Evolutionary conservation across 768 basidiomycete genomes (phyloP), one percentile per base, ranked within the genome.

Genomic region (Holtermanniella nyarrowii): DNA sequence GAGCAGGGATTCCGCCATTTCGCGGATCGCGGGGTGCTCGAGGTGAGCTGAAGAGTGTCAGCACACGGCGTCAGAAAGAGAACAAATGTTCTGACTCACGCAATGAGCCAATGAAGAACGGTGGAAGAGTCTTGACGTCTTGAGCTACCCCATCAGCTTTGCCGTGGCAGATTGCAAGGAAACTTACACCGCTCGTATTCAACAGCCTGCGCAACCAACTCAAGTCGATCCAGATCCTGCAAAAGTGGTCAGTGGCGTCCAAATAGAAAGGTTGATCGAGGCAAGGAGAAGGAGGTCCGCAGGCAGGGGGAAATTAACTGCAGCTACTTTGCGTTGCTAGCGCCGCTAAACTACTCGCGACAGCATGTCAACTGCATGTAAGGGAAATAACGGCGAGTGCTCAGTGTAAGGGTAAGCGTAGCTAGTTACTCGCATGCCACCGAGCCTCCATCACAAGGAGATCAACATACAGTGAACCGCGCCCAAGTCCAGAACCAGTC

Each of bases 121-220:
- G 68, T 12, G 61, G 54, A 2, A 69, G 57, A 12, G 62, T 62
- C 31, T 50, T 57, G 22, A 71, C 60, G 43, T 68, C 63, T 57
- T 68, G 66, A 11, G 68, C 68, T 68, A 24, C 22, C 3, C 3
- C 31, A 51, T 39, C 41, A 11, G 26, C 26, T 42, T 14, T 13
- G 16, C 26, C 18, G 21, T 48, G 37, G 26, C n/a, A 41, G 26
- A 21, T 23, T 37, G 21, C 10, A 12, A 24, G 18, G 14, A 25
- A 24, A 61, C 71, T 60, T 42, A 73, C 72, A 61, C 57, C 70
- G 53, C 52, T 73, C 72, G 48, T 73, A 73, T 44, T 73, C 72
- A 1, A 73, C 65, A 4, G 64, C 68, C 50, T 73, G 72, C 3
- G 70, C 49, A 18, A 66, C 62, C 5, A 73, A 60, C 54, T 73